phyloP scores from a whole-genome alignment of 1,139 yeast species.

The Wickerhamiella pararugosa region DNA sequence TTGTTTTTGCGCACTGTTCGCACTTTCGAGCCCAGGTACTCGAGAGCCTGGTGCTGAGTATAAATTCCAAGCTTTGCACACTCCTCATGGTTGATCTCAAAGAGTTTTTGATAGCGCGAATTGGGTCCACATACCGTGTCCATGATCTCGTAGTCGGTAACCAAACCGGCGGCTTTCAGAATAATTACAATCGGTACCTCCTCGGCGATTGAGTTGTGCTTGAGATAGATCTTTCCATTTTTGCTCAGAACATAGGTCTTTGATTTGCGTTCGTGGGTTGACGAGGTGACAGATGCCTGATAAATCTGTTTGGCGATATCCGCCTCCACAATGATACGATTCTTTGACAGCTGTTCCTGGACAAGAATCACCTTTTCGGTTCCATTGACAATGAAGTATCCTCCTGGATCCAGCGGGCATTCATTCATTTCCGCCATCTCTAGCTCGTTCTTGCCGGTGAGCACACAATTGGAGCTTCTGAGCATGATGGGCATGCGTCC shows the following conservation, averaged over 20 bases:
- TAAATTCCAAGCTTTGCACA: slow-evolving; percentile 73
- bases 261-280: slow-evolving; percentile 95
- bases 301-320: slow-evolving; percentile 89
- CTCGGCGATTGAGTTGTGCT: slow-evolving; percentile 89
- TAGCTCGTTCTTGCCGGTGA: slow-evolving; percentile 59
- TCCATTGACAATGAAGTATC: slow-evolving; percentile 93
- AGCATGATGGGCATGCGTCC: slow-evolving; percentile 98
- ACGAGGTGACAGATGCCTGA: slow-evolving; percentile 94
- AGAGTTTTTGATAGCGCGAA: slow-evolving; percentile 76
- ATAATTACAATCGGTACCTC: slow-evolving; percentile 91
- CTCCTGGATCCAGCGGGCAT: slow-evolving; percentile 98
- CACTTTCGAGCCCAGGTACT: slow-evolving; percentile 78
- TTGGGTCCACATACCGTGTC: slow-evolving; percentile 88
- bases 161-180: slow-evolving; percentile 88
- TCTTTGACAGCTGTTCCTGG: slow-evolving; percentile 92
- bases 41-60: slow-evolving; percentile 89
- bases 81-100: slow-evolving; percentile 88
- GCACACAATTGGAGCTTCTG: slow-evolving; percentile 77
- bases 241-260: slow-evolving; percentile 91
- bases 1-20: slow-evolving; percentile 72
- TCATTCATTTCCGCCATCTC: slow-evolving; percentile 84
- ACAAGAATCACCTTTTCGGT: slow-evolving; percentile 94
- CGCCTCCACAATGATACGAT: slow-evolving; percentile 94
- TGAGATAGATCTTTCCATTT: slow-evolving; percentile 73
- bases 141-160: slow-evolving; percentile 83